Evolutionary conservation across 805 yeast genomes (phyloP).

Genomic region (Nakazawaea peltata): DNA sequence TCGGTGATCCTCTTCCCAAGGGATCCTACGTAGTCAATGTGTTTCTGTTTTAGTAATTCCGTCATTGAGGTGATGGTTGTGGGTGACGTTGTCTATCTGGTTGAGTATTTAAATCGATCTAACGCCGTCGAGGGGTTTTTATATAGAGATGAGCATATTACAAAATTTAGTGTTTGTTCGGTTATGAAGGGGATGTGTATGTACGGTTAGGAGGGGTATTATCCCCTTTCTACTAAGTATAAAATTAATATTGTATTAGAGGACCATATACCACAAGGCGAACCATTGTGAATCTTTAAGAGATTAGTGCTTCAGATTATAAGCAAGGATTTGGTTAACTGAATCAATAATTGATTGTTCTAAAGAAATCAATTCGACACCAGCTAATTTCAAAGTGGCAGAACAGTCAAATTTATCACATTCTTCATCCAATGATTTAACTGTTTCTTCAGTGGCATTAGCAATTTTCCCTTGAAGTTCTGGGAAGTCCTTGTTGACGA

Average conservation of each 20-base stretch:
- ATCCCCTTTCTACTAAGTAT: no score
- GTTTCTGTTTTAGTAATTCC: neutral
- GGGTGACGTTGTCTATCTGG: no score
- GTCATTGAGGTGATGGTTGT: neutral
- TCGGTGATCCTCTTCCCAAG: constrained; percentile 26
- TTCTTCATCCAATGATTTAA: constrained; percentile 3
- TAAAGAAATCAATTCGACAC: constrained; percentile 29
- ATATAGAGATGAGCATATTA: no score
- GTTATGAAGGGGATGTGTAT: no score
- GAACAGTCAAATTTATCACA: constrained; percentile 10
- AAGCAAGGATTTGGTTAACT: constrained; percentile 24
- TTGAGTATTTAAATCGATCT: no score
- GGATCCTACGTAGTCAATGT: neutral
- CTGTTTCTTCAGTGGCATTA: constrained; percentile 26
- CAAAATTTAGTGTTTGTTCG: no score
- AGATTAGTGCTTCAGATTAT: neutral
- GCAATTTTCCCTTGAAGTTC: constrained; percentile 35
- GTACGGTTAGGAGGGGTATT: no score
- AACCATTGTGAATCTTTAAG: neutral
- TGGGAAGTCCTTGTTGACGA: constrained; percentile 31
- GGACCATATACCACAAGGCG: neutral
- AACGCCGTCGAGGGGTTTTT: no score
- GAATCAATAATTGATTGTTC: constrained; percentile 35
- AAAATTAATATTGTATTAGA: no score
- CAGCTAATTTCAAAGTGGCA: constrained; percentile 19